Percentiles rank a stretch among this genome's conserved stretches.
These are phyloP conservation scores for Parasitella parasitica DNA, from an alignment of 371 early-diverging fungal species.

Conservation along the genomic window DNA sequence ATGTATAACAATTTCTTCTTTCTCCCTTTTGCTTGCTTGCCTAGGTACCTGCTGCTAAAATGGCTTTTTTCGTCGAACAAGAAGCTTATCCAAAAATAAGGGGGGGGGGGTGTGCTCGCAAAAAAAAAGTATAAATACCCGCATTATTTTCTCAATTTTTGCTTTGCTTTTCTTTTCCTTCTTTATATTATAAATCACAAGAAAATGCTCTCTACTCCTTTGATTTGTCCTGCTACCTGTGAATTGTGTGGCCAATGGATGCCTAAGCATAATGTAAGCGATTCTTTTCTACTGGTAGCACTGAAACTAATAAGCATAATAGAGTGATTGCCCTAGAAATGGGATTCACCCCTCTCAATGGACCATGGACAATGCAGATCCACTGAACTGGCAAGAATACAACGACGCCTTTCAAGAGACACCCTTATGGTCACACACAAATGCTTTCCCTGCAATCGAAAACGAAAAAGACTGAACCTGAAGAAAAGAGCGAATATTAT, in stretches of 20 bases:
- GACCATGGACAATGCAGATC: not conserved
- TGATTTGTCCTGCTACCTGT: slow-evolving; percentile 31
- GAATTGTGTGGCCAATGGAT: slow-evolving; percentile 37
- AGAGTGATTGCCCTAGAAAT: slow-evolving; percentile 31
- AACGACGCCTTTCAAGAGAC: not conserved
- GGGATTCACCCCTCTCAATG: slow-evolving; percentile 38
- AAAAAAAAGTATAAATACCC: slow-evolving; percentile 1
- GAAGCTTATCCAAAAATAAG: slow-evolving; percentile 4
- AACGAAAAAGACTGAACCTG: not conserved
- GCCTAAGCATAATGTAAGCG: slow-evolving; percentile 30
- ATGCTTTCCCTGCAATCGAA: not conserved
- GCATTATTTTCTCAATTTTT: not conserved
- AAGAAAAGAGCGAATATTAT: no score
- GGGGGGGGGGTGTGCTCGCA: not conserved
- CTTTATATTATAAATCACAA: not conserved
- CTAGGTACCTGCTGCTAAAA: not conserved
- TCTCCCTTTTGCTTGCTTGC: not conserved
- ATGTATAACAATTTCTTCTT: slow-evolving; percentile 2
- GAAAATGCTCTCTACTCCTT: not conserved
- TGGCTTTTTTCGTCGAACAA: not conserved
- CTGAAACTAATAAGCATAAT: not conserved
- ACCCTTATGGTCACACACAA: not conserved
- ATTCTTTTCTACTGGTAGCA: not conserved
- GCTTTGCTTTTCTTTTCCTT: not conserved
- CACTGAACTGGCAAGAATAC: not conserved